Base-by-base conservation (phyloP, 1,284 basidiomycete genomes). In the Ganoderma sinense region DNA sequence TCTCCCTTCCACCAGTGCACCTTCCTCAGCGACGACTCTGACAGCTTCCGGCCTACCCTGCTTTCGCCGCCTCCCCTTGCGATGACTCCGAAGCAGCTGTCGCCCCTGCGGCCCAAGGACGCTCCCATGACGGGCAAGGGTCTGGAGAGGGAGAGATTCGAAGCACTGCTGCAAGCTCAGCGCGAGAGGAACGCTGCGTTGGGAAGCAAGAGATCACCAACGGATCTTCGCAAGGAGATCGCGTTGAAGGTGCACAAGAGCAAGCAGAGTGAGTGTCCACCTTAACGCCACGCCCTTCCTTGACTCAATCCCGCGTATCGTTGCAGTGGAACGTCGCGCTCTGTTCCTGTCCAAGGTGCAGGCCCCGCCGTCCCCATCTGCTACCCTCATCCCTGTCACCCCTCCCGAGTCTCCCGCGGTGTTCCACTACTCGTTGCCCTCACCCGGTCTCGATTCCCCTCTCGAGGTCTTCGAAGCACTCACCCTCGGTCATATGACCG, bases 341-440 rank as follows among this genome's bases (percentile, higher is more conserved):
- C 84, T 88, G 67, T 94, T 94, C 82, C 82, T 94, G 45, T 91
- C 90, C 71, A 94, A 90, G 80, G 82, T 94, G 63, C 83, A 86
- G 56, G 89, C 89, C 26, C 88, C 89, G 31, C 89, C 90, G 10
- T 90, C 89, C 16, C 86, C 89, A 13, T 85, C 86, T 18, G 88
- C 90, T 23, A 84, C 86, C 36, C 77, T 81, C 56, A 83, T 84
- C 16, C 89, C 91, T 14, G 89, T 89, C 80, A 91, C 88, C 4
- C 89, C 90, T 56, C 89, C 89, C 7, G 90, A 91, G 71, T 93
- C 91, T 18, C 91, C 91, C 66, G 85, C 88, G 23, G 86, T 91
- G 72, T 90, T 89, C 79, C 89, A 91, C 78, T 91, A 88, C 80
- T 84, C 86, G 63, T 84, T 93, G 68, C 92, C 91, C 23, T 92